A percentile compares a stretch with the other conserved stretches of the same genome.
These are phyloP conservation scores for Trichoderma semiorbis DNA, from an alignment of 2,329 filamentous ascomycete genomes.

Conservation along the genomic window DNA sequence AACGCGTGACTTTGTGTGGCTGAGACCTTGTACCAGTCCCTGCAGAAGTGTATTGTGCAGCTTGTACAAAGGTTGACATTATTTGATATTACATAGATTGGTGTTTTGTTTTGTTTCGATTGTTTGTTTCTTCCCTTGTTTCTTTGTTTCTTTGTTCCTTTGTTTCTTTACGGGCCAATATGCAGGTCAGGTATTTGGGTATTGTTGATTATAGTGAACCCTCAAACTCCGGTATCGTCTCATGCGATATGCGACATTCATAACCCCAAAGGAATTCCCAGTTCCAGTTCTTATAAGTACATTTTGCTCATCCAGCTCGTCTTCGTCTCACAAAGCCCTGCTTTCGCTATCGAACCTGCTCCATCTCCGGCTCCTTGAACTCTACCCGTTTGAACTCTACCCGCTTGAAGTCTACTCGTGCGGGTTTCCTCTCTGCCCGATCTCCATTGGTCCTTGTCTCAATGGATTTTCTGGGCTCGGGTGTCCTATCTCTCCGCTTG, in stretches of 20 bases:
- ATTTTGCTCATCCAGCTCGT: not conserved
- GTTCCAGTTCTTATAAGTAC: constrained; percentile 9
- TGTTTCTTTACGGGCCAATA: not conserved
- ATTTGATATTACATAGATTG: not conserved
- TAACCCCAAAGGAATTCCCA: not conserved
- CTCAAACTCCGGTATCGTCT: constrained; percentile 20
- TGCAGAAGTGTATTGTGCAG: not conserved
- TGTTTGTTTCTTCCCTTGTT: not conserved
- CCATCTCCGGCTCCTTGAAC: constrained; percentile 29
- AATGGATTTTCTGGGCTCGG: constrained; percentile 26
- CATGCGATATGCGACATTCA: constrained; percentile 13
- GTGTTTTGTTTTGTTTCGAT: not conserved
- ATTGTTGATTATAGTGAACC: not conserved
- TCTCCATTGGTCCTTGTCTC: constrained; percentile 11
- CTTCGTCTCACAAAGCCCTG: not conserved
- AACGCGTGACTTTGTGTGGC: not conserved
- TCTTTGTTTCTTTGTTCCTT: not conserved
- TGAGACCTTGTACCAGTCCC: not conserved
- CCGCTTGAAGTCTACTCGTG: constrained; percentile 17
- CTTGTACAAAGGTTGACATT: not conserved
- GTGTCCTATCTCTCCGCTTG: constrained; percentile 29
- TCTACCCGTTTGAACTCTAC: not conserved
- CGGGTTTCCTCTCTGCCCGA: constrained; percentile 22
- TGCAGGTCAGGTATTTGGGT: not conserved
- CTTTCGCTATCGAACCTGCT: constrained; percentile 25